These are phyloP conservation scores for Vitis labrusca DNA, from an alignment of 164 flowering plant species.

Conservation along the genomic window DNA sequence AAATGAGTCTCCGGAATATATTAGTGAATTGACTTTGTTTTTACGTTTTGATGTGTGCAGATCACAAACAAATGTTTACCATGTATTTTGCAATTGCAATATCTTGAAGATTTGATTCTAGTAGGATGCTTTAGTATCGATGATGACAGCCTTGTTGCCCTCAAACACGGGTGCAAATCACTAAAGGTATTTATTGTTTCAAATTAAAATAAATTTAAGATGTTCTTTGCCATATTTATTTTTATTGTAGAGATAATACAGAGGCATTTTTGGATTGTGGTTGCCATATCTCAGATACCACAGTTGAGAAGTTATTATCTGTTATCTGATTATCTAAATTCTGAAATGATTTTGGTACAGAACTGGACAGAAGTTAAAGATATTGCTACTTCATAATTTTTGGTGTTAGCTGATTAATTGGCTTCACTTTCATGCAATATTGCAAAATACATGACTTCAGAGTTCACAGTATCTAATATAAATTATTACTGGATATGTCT, in stretches of 20 bases:
- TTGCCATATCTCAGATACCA: no score
- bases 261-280: neutral
- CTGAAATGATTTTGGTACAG: neutral
- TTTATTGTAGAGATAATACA: neutral
- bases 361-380: neutral
- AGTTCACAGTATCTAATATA: neutral
- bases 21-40: neutral
- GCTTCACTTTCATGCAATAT: neutral
- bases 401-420: neutral
- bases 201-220: neutral
- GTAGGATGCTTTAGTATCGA: slow-evolving; percentile 82
- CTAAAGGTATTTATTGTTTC: slow-evolving; percentile 49
- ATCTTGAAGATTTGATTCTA: slow-evolving; percentile 70
- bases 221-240: neutral
- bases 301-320: neutral
- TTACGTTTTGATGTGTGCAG: slow-evolving; percentile 36
- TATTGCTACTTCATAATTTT: neutral
- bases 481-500: neutral
- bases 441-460: neutral
- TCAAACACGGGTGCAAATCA: slow-evolving; percentile 63
- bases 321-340: neutral
- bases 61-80: slow-evolving; percentile 71
- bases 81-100: slow-evolving; percentile 50
- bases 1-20: no score
- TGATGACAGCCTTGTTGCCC: slow-evolving; percentile 59